Base-by-base conservation (phyloP, 1,284 basidiomycete species). In the Blastosporella zonata region DNA sequence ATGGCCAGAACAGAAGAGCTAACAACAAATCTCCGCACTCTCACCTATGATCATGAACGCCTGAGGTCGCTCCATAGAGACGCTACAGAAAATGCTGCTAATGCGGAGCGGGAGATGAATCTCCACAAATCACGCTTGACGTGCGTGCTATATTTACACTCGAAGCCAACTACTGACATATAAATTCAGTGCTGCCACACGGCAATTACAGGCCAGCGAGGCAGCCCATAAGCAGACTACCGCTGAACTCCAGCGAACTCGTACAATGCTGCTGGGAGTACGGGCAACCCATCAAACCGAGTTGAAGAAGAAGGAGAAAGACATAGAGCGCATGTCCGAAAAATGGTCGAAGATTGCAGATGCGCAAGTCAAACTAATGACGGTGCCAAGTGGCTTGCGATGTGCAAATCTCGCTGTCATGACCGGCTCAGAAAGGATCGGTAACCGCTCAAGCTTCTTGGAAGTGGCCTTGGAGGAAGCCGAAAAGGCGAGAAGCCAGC, bases 11-110 rank as follows among this genome's bases (percentile, higher is more conserved):
- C 87, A 18, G 93, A 96, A 56, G 79, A 87, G 4, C 62, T 93
- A 3, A 77, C 82, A 0, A 83, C 87, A 0, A 87, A 90, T 55
- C 68, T 90, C 33, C 75, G 89, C 13, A 92, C 88, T 0, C 67
- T 93, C 2, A 77, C 81, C 7, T 94, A 95, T 55, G 93, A 96
- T 59, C 76, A 90, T 51, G 90, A 94, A 59, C 79, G 92, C 1
- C 71, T 93, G 38, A 66, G 69, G 29, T 78, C 79, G 13, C 82
- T 88, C 74, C 75, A 85, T 62, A 74, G 70, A 45, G 67, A 70
- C 17, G 77, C 77, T 40, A 77, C 66, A 13, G 78, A 84, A 50
- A 73, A 72, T 44, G 72, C 81, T n/a, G 81, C 82, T 29, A 81
- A 76, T 50, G 78, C 87, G 43, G 83, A 92, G 66, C 73, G 84